Percentiles rank a stretch among this genome's conserved stretches.
Conservation (phyloP, 805 yeast genomes). For the Pichia nanzhaoensis region DNA sequence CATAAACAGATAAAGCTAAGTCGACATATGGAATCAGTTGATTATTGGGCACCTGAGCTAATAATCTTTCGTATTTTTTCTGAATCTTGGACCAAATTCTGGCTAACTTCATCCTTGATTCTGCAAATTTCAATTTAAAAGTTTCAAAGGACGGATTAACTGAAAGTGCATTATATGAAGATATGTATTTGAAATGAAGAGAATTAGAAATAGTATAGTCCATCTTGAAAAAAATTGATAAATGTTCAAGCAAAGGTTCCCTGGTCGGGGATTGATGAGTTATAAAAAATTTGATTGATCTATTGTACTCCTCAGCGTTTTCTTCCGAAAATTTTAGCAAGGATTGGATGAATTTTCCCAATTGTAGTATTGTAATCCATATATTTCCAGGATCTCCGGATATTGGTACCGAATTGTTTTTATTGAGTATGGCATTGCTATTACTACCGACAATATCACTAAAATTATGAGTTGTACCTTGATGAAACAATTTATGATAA, state of each 20-base stretch:
- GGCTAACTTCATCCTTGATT: constrained; percentile 53
- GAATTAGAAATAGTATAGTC: constrained; percentile 72
- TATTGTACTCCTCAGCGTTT: constrained; percentile 23
- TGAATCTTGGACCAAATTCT: constrained; percentile 58
- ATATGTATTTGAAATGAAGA: constrained; percentile 61
- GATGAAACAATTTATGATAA: constrained; percentile 61
- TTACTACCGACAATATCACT: constrained; percentile 24
- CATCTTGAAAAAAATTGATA: constrained; percentile 59
- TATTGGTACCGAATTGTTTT: constrained; percentile 38
- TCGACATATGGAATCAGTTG: constrained; percentile 41
- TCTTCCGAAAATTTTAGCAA: constrained; percentile 33
- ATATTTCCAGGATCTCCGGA: constrained; percentile 59
- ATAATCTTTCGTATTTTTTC: constrained; percentile 39
- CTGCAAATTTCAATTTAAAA: constrained; percentile 55
- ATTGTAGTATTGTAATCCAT: constrained; percentile 67
- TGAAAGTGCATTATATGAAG: constrained; percentile 62
- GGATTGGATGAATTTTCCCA: constrained; percentile 57
- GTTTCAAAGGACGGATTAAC: constrained; percentile 57
- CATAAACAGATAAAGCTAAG: constrained; percentile 54
- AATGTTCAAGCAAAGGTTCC: constrained; percentile 61
- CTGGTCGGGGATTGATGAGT: constrained; percentile 67
- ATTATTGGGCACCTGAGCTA: constrained; percentile 35
- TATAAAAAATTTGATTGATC: constrained; percentile 53
- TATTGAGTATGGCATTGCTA: background rate
- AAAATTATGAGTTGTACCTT: constrained; percentile 41